Percentiles rank a stretch among this genome's conserved stretches.
Conservation (phyloP, 2,329 filamentous ascomycete species). For the Hypocreales sp. region DNA sequence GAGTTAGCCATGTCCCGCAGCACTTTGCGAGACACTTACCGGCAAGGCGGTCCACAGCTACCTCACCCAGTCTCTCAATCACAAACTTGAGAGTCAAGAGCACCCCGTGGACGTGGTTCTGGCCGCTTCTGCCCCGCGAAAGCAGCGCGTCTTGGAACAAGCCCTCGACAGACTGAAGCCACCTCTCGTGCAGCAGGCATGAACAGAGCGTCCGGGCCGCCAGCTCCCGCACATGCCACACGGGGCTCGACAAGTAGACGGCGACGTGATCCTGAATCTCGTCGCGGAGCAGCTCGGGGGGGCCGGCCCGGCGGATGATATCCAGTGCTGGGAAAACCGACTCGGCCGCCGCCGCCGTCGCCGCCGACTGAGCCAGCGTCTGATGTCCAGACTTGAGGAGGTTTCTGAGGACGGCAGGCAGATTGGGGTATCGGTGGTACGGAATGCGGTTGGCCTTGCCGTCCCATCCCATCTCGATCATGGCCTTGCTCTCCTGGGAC, state of each 20-base stretch:
- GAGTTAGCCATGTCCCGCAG: not conserved
- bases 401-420: conserved; percentile 47
- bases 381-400: conserved; percentile 40
- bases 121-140: conserved; percentile 15
- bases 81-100: conserved; percentile 41
- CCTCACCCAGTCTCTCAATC: conserved; percentile 34
- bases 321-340: conserved; percentile 74
- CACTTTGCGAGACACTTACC: conserved; percentile 17
- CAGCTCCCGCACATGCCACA: conserved; percentile 74
- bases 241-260: conserved; percentile 47
- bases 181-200: conserved; percentile 36
- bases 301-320: conserved; percentile 56
- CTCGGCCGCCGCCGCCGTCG: conserved; percentile 34
- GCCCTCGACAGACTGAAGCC: conserved; percentile 24
- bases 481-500: conserved; percentile 53
- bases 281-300: conserved; percentile 39
- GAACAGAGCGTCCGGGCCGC: conserved; percentile 58
- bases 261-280: conserved; percentile 43
- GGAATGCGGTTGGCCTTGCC: conserved; percentile 49
- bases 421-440: conserved; percentile 51
- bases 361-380: conserved; percentile 22
- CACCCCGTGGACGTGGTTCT: conserved; percentile 43
- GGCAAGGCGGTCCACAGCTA: conserved; percentile 24
- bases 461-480: conserved; percentile 47
- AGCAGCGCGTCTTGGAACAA: conserved; percentile 19